phyloP scores from a whole-genome alignment of 441 rosid genomes.

The Oxalis stricta region DNA sequence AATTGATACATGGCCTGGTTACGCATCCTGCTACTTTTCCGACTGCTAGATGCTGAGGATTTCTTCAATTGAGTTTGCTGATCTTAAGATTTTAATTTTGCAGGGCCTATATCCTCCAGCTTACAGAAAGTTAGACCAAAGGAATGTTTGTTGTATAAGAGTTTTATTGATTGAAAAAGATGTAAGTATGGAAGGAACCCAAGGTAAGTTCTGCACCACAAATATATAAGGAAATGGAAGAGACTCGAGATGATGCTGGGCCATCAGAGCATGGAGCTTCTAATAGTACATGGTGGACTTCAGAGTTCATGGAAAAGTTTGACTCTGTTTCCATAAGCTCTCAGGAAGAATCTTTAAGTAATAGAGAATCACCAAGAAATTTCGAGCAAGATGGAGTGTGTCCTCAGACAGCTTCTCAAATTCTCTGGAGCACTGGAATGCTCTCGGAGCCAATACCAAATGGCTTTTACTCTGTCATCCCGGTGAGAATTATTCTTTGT shows the following conservation, averaged over 20 bases:
- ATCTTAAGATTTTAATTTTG: constrained; percentile 7
- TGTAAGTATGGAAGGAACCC: constrained; percentile 46
- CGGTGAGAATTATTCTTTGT: constrained; percentile 37
- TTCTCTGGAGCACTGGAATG: constrained; percentile 86
- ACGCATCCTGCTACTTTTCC: constrained; percentile 1
- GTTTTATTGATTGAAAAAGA: constrained; percentile 13
- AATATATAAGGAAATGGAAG: constrained; percentile 60
- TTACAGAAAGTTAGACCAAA: constrained; percentile 15
- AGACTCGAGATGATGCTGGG: constrained; percentile 60
- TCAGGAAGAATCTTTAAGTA: constrained; percentile 52
- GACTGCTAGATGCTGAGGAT: no score
- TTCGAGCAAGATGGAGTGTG: constrained; percentile 50
- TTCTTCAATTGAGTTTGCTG: background rate
- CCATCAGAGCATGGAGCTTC: constrained; percentile 65
- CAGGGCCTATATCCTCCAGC: constrained; percentile 53
- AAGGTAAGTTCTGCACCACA: constrained; percentile 41
- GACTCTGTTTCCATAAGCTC: constrained; percentile 66
- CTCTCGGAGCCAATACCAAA: constrained; percentile 75
- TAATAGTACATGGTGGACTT: constrained; percentile 69
- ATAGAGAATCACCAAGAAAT: constrained; percentile 48
- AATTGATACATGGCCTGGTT: background rate
- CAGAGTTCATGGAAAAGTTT: constrained; percentile 71
- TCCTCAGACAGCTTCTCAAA: constrained; percentile 74
- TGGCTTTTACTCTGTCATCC: constrained; percentile 85
- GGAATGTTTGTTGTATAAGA: constrained; percentile 23